A percentile compares a stretch with the other conserved stretches of the same genome.
These are phyloP conservation scores for Escovopsis weberi DNA, from an alignment of 2,329 filamentous ascomycete genomes.

Conservation along the genomic window DNA sequence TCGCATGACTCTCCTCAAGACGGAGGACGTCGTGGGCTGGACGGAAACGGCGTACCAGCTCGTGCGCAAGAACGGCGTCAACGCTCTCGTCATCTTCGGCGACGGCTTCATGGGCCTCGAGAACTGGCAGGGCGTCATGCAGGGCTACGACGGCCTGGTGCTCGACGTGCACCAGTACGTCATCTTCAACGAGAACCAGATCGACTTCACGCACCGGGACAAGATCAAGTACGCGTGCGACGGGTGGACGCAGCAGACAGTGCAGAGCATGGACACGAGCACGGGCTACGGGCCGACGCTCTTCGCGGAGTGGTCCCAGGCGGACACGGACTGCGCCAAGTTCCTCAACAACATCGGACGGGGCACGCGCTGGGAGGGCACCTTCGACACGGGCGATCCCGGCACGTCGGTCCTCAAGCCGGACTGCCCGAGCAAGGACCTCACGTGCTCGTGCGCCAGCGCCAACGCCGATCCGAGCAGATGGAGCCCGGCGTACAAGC, in stretches of 20 bases:
- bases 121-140: slow-evolving; percentile 80
- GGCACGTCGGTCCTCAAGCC: slow-evolving; percentile 50
- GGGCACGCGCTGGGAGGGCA: slow-evolving; percentile 87
- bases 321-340: slow-evolving; percentile 83
- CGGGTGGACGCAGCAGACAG: slow-evolving; percentile 71
- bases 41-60: slow-evolving; percentile 57
- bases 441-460: slow-evolving; percentile 53
- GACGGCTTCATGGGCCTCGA: slow-evolving; percentile 87
- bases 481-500: slow-evolving; percentile 65
- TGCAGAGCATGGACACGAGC: slow-evolving; percentile 52
- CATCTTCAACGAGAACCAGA: slow-evolving; percentile 87
- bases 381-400: slow-evolving; percentile 53
- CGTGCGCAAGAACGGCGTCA: slow-evolving; percentile 63
- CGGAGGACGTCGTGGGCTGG: slow-evolving; percentile 60
- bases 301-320: slow-evolving; percentile 94
- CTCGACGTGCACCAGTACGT: slow-evolving; percentile 98
- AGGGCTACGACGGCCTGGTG: slow-evolving; percentile 55
- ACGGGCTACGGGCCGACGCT: slow-evolving; percentile 87
- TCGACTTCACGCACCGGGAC: slow-evolving; percentile 63
- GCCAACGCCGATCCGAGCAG: slow-evolving; percentile 59
- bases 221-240: slow-evolving; percentile 81
- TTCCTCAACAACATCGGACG: slow-evolving; percentile 81
- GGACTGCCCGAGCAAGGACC: slow-evolving; percentile 55
- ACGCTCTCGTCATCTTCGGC: slow-evolving; percentile 64
- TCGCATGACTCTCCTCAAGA: slow-evolving; percentile 61